A percentile compares a stretch with the other conserved stretches of the same genome.
Conservation (phyloP, 306 rosid species). For the Dryas octopetala region DNA sequence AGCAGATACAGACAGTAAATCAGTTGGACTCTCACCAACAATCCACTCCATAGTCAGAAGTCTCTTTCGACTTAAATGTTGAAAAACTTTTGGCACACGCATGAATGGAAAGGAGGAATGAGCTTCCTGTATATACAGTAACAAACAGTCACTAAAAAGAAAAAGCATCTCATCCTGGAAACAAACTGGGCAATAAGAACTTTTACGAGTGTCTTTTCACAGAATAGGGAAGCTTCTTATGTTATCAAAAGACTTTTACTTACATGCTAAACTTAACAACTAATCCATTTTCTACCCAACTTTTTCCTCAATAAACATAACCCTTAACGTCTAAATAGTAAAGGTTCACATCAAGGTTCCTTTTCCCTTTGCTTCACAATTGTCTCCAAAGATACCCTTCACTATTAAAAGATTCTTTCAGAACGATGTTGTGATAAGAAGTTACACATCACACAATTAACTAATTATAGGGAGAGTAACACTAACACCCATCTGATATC, state of each 20-base stretch:
- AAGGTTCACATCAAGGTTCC: neutral
- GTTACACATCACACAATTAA: neutral
- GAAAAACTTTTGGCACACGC: constrained; percentile 64
- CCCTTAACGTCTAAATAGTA: neutral
- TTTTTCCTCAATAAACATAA: neutral
- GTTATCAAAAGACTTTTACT: neutral
- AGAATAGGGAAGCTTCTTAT: neutral
- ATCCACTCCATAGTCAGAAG: constrained; percentile 98
- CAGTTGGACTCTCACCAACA: constrained; percentile 90
- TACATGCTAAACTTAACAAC: neutral
- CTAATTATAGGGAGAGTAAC: neutral
- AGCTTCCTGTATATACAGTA: constrained; percentile 60
- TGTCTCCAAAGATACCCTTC: neutral
- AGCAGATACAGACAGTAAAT: constrained; percentile 60
- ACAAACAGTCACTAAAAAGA: constrained; percentile 26
- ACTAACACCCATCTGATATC: neutral
- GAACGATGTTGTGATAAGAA: neutral
- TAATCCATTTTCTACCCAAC: neutral
- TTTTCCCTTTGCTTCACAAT: neutral
- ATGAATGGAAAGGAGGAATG: constrained; percentile 76
- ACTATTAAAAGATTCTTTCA: neutral
- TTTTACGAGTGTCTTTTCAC: neutral
- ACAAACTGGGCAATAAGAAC: neutral
- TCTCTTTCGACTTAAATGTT: constrained; percentile 68
- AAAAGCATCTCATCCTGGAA: constrained; percentile 12